Evolutionary conservation across 1,284 basidiomycete genomes (phyloP).

Genomic region (Ceratobasidium papillatum): DNA sequence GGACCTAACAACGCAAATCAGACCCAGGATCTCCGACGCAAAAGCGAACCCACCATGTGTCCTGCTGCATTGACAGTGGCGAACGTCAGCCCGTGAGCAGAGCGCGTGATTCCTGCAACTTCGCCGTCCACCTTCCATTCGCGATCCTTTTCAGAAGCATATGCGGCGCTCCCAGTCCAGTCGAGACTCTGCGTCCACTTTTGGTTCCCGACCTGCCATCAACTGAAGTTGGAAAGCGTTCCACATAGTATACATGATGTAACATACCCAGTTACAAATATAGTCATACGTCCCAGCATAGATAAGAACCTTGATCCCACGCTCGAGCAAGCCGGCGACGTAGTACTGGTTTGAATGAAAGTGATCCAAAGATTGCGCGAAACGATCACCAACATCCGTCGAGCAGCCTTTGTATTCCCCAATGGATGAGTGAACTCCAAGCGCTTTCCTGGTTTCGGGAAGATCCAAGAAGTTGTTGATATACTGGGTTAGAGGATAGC

Average conservation of each 20-base stretch:
- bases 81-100: slow-evolving; percentile 67
- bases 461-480: slow-evolving; percentile 55
- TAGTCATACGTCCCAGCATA: slow-evolving; percentile 65
- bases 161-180: slow-evolving; percentile 54
- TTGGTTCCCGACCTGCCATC: slow-evolving; percentile 51
- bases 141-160: slow-evolving; percentile 51
- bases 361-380: slow-evolving; percentile 1
- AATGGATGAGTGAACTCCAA: slow-evolving; percentile 51
- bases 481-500: slow-evolving; percentile 54
- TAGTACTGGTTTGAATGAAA: slow-evolving; percentile 47
- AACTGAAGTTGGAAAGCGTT: not conserved
- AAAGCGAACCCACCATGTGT: slow-evolving; percentile 61
- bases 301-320: slow-evolving; percentile 74
- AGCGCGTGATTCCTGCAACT: slow-evolving; percentile 64
- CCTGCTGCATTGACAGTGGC: slow-evolving; percentile 68
- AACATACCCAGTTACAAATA: slow-evolving; percentile 32
- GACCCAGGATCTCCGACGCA: slow-evolving; percentile 43
- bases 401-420: slow-evolving; percentile 49
- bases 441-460: slow-evolving; percentile 52
- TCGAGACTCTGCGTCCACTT: slow-evolving; percentile 53
- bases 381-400: slow-evolving; percentile 48
- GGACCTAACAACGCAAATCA: slow-evolving; percentile 57
- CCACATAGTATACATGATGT: not conserved
- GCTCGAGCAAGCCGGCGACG: slow-evolving; percentile 57
- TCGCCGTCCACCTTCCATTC: slow-evolving; percentile 58